These are phyloP conservation scores for Clarireedia homoeocarpa DNA, from an alignment of 2,329 filamentous ascomycete genomes.

Conservation along the genomic window DNA sequence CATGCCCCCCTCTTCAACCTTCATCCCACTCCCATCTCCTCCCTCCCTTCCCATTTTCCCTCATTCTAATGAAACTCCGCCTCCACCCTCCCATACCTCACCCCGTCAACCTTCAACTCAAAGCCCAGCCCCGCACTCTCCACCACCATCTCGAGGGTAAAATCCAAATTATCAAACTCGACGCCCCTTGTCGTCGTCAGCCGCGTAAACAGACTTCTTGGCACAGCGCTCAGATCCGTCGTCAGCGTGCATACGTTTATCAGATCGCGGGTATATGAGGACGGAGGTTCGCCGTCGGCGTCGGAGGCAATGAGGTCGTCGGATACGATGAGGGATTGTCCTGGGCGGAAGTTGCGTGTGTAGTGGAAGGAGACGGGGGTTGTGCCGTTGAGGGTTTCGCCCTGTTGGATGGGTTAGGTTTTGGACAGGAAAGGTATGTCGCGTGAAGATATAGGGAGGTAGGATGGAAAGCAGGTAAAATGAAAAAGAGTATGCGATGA, in stretches of 20 bases:
- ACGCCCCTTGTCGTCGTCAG: slow-evolving; percentile 72
- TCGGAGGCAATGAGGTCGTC: slow-evolving; percentile 75
- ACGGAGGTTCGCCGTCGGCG: slow-evolving; percentile 47
- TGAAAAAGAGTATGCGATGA: background rate
- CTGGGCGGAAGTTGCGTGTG: slow-evolving; percentile 72
- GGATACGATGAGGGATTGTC: slow-evolving; percentile 68
- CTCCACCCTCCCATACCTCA: slow-evolving; percentile 68
- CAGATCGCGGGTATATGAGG: slow-evolving; percentile 54
- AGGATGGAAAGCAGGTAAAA: too few relatives aligned
- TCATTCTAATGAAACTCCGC: slow-evolving; percentile 60
- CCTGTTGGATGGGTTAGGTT: slow-evolving; percentile 35
- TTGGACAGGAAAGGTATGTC: background rate
- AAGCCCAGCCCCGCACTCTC: slow-evolving; percentile 70
- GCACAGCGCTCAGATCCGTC: slow-evolving; percentile 72
- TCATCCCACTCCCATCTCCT: too few relatives aligned
- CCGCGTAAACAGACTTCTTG: slow-evolving; percentile 63
- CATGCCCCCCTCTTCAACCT: background rate
- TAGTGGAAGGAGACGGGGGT: slow-evolving; percentile 76
- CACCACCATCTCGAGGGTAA: slow-evolving; percentile 76
- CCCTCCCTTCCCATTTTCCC: slow-evolving; percentile 11
- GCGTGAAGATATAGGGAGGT: too few relatives aligned
- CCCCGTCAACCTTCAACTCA: slow-evolving; percentile 71
- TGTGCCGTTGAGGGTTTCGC: slow-evolving; percentile 66
- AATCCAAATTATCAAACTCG: slow-evolving; percentile 76
- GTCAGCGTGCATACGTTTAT: slow-evolving; percentile 71